Evolutionary conservation across 176 grass and related monocot genomes (phyloP), one percentile per base, ranked within the genome.

Genomic region (Oryza coarctata): DNA sequence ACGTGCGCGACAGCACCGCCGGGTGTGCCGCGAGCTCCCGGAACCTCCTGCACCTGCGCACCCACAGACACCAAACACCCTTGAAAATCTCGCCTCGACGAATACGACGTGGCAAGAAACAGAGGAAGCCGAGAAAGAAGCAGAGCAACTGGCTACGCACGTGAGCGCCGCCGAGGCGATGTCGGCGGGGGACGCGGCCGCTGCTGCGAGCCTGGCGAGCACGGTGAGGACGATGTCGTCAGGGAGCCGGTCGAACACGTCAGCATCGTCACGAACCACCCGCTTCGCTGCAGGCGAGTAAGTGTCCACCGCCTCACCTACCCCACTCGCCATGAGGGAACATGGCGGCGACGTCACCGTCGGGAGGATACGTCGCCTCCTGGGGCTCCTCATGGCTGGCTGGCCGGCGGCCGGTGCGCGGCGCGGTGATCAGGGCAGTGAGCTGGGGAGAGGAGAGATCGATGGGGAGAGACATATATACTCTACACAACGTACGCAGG

Each of bases 221-320:
- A 95, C 76, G 47, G 71, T 50, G 3, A 95, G 57, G 12, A 95
- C 85, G 49, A 95, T 75, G 65, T 95, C 93, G 70, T 95, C 88
- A 5, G 88, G 90, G 20, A 95, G 90, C 4, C 78, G 44, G 29
- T 92, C 93, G 63, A 95, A 90, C 36, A 83, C 52, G 76, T 92
- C 90, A 2, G 1, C n/a, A 18, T 9, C 27, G 30, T 32, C 63
- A 9, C 9, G 9, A 10, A 11, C 38, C 38, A 10, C 38, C 47
- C 5, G 12, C 47, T 50, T 50, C 23, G 6, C 63, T 45, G 49
- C 57, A 22, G 1, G 62, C 0, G 22, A 4, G 67, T 62, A 43
- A 49, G 23, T 18, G 39, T 60, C 2, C 38, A 11, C 71, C 70
- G 33, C 45, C 64, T 57, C 71, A 1, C 17, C 47, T 9, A 1